Base-by-base conservation (phyloP, 345 rosid species). In the Gossypium anomalum region DNA sequence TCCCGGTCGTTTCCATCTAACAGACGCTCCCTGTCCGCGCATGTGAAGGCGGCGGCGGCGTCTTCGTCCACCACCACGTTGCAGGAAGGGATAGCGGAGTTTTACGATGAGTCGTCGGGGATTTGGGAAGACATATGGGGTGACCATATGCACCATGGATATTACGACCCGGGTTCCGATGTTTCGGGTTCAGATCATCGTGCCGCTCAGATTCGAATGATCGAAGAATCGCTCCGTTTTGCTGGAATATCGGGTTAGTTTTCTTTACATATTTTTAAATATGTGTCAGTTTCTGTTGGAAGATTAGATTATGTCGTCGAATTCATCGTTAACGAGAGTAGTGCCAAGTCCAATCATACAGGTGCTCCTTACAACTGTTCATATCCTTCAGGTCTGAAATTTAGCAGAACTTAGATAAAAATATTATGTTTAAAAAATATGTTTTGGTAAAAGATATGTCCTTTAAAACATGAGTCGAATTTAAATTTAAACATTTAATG, bases 111-210 rank as follows among this genome's bases (percentile, higher is more conserved):
- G 87, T 90, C 97, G 23, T 88, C 97, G 1, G 88, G 87, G 1
- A 0, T 86, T 7, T 94, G 97, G 98, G 98, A 92, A 74, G 85
- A 85, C 59, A 83, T 92, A 4, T 94, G 98, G 98, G 98, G 98
- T 48, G 94, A 92, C 66, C 98, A 94, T 71, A 89, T 94, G 97
- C 98, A 94, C 82, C 98, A 94, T 56, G 98, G 98, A 25, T 94
- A 84, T 75, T 94, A 94, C 79, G 90, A 89, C 4, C 80, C 86
- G 7, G 78, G 74, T 25, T 80, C 82, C 17, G 53, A 81, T 23
- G 83, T 76, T 75, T 79, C 88, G 3, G 79, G 73, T 48, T 73
- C 91, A 9, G 86, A 81, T 74, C 97, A 94, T 60, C 86, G 89
- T 8, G 84, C 83, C 20, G 97, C 97, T 64, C 98, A 92, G 88